A percentile compares a stretch with the other conserved stretches of the same genome.
Conservation (phyloP, 1,139 yeast genomes). For the Torulaspora globosa region DNA sequence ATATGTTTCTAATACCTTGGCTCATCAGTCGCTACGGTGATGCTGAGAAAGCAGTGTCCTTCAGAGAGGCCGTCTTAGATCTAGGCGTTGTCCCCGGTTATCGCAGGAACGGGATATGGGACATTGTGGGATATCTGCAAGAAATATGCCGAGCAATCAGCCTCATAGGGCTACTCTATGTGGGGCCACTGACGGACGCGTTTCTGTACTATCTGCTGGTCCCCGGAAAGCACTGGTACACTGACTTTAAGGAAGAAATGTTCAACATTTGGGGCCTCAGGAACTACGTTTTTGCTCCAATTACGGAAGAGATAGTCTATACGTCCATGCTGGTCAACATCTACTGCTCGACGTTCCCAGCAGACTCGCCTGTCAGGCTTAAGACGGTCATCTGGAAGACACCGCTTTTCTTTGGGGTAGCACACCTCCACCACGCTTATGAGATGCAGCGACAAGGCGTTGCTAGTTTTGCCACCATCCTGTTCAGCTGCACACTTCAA, state of each 20-base stretch:
- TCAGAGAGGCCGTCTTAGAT: conserved; percentile 19
- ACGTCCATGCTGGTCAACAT: conserved; percentile 53
- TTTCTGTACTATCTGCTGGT: conserved; percentile 34
- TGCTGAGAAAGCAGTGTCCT: conserved; percentile 7
- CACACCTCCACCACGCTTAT: conserved; percentile 83
- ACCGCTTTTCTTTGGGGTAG: conserved; percentile 81
- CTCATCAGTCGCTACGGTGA: conserved; percentile 16
- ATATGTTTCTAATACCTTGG: conserved; percentile 35
- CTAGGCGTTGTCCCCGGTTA: conserved; percentile 36
- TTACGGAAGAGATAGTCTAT: conserved; percentile 82
- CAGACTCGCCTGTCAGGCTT: conserved; percentile 22
- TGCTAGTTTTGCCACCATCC: conserved; percentile 36
- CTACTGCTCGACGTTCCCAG: conserved; percentile 40
- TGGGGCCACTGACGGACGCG: conserved; percentile 54
- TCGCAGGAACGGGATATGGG: conserved; percentile 17
- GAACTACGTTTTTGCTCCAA: conserved; percentile 72
- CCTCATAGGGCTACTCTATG: conserved; percentile 46
- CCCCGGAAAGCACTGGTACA: conserved; percentile 18
- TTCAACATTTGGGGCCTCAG: conserved; percentile 51
- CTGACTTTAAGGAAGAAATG: conserved; percentile 34
- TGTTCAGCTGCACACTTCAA: conserved; percentile 52
- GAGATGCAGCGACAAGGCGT: conserved; percentile 43
- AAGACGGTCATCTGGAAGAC: conserved; percentile 42
- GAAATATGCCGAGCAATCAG: conserved; percentile 34
- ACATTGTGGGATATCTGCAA: conserved; percentile 19